Base-by-base conservation (phyloP, 345 rosid species). In the Euphorbia peplus region DNA sequence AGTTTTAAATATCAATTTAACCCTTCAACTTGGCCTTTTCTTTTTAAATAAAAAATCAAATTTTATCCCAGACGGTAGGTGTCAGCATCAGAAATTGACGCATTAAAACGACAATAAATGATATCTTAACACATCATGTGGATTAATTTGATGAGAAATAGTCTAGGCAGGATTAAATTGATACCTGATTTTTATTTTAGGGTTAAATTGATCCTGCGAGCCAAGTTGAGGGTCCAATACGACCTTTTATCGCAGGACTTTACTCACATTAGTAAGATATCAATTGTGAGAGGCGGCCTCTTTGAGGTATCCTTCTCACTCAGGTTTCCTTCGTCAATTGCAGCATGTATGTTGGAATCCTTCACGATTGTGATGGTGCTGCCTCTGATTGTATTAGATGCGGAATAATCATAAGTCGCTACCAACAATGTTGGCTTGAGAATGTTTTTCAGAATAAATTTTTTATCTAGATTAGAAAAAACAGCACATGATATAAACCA, bases 251-350 rank as follows among this genome's bases (percentile, higher is more conserved):
- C 42, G 10, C 9, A 53, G 69, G 78, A 75, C 68, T 78, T 73
- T 72, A 35, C 64, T 67, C 60, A 57, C 76, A 77, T 72, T 78
- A 76, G 80, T 79, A 47, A 70, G 78, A 68, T 73, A 59, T 81
- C 79, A 63, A 29, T 60, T 67, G 83, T 83, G 86, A 82, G 87
- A 80, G 78, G 82, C 60, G 73, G 79, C 84, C 90, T 84, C 82
- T 37, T 77, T 74, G 85, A 79, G 82, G 85, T 80, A 75, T 77
- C 86, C 88, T 77, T 86, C 81, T 84, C 83, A 63, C 72, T 76
- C 78, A 50, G 84, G 86, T 76, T 76, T 82, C 75, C 75, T 67
- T 65, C 60, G 64, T 56, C 39, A 44, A 61, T 67, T 81, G 75
- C 73, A 70, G 69, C 39, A 70, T 66, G 75, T 79, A 51, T 70